Conservation (phyloP, 306 rosid genomes). For the Canavalia ensiformis region DNA sequence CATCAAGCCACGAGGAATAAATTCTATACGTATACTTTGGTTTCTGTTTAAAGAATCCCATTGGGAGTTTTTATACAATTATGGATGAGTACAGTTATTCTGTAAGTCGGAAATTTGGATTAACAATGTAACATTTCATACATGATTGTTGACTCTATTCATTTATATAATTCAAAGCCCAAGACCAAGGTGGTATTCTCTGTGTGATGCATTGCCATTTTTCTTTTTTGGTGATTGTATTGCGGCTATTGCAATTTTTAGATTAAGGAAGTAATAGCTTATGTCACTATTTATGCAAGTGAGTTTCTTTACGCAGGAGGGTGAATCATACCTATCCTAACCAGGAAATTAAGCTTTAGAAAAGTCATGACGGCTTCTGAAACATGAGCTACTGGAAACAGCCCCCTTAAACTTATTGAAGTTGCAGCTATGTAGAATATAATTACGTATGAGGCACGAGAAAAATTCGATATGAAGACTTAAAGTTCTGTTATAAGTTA, state of each 20-base stretch:
- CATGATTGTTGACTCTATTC: conserved; percentile 40
- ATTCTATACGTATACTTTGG: no score
- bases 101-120: conserved; percentile 36
- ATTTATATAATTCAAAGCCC: conserved; percentile 11
- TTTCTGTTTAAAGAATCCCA: conserved; percentile 29
- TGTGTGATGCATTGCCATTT: background rate
- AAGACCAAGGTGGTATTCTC: conserved; percentile 15
- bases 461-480: background rate
- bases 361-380: background rate
- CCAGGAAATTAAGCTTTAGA: background rate
- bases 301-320: background rate
- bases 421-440: background rate
- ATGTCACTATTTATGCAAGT: background rate
- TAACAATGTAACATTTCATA: conserved; percentile 32
- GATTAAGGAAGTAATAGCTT: background rate
- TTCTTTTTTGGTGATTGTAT: background rate
- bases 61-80: conserved; percentile 21
- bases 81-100: conserved; percentile 28
- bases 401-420: background rate
- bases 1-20: no score
- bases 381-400: background rate
- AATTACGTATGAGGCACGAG: background rate
- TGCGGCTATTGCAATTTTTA: background rate
- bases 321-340: background rate
- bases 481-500: background rate